phyloP scores from a whole-genome alignment of 2,329 filamentous ascomycete species.

The Colletotrichum sp. region DNA sequence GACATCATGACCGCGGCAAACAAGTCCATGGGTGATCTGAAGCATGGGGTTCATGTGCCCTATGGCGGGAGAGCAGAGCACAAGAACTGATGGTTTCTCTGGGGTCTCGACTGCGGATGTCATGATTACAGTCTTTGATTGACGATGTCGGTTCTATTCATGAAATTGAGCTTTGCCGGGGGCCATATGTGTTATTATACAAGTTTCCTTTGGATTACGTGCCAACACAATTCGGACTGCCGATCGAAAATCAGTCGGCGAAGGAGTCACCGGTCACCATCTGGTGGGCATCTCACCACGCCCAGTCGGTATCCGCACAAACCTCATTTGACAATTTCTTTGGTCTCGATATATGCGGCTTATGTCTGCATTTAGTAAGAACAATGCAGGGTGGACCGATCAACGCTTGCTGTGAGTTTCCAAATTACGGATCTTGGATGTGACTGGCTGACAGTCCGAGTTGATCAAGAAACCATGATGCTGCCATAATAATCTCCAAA shows the following conservation, averaged over 20 bases:
- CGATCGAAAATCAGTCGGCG: not conserved
- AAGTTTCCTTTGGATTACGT: not conserved
- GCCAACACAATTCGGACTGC: not conserved
- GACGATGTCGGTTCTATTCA: too few species aligned
- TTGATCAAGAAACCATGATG: not conserved
- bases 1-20: slow-evolving; percentile 25
- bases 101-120: not conserved
- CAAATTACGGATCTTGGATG: not conserved
- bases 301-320: not conserved
- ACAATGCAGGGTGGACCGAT: not conserved
- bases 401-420: not conserved
- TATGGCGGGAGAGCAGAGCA: not conserved
- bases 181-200: not conserved
- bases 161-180: not conserved
- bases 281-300: not conserved
- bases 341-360: not conserved
- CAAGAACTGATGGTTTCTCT: not conserved
- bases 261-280: not conserved
- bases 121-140: not conserved
- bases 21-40: not conserved
- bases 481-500: not conserved
- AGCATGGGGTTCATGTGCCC: not conserved
- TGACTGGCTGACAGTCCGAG: not conserved
- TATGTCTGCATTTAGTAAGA: not conserved
- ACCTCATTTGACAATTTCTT: not conserved